Evolutionary conservation across 257 asterid species (phyloP).

Genomic region (Lavandula angustifolia): DNA sequence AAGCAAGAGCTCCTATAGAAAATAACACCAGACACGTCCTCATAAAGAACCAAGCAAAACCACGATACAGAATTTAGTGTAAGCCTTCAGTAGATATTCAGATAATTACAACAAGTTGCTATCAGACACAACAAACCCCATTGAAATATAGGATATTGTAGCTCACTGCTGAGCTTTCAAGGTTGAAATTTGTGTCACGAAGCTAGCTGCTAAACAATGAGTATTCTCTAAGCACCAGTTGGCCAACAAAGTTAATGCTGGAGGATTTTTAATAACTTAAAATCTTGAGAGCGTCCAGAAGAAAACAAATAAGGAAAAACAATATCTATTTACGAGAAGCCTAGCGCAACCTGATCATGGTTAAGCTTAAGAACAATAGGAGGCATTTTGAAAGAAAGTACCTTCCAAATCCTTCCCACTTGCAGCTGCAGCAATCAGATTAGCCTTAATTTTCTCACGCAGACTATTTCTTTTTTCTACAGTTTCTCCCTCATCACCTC

Average conservation of each 20-base stretch:
- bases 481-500: conserved; percentile 71
- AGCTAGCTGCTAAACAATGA: too few relatives aligned
- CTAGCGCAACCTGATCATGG: neutral
- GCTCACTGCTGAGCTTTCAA: neutral
- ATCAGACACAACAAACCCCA: neutral
- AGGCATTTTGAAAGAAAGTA: conserved; percentile 27
- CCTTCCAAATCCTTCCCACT: conserved; percentile 99
- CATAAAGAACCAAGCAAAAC: neutral
- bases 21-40: neutral
- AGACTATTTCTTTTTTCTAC: conserved; percentile 66
- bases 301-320: neutral
- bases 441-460: conserved; percentile 78
- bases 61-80: too few relatives aligned
- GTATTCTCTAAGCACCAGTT: neutral
- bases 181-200: neutral
- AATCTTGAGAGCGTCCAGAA: neutral
- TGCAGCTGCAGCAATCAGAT: conserved; percentile 83
- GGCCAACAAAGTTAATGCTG: neutral
- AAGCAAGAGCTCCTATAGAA: neutral
- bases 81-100: neutral
- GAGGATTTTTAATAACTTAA: neutral
- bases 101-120: neutral
- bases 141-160: too few relatives aligned
- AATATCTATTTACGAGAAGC: neutral
- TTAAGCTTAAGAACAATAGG: conserved; percentile 16